Percentiles rank a stretch among this genome's conserved stretches.
phyloP scores from a whole-genome alignment of 2,329 filamentous ascomycete genomes.

The Didymella exigua region DNA sequence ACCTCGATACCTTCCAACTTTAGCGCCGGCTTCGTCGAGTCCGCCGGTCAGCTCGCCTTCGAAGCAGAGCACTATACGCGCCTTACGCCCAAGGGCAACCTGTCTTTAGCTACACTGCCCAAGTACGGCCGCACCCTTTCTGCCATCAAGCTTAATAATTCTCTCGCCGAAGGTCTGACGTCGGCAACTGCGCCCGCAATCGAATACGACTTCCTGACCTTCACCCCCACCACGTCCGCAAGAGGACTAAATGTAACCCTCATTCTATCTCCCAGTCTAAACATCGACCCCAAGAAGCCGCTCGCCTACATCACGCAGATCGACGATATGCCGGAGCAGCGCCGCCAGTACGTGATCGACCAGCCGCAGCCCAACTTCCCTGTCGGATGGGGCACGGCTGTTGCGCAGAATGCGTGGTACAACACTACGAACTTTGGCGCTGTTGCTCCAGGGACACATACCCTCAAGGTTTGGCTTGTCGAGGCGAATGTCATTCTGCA shows the following conservation, averaged over 20 bases:
- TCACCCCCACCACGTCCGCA: constrained; percentile 37
- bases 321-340: constrained; percentile 48
- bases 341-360: constrained; percentile 52
- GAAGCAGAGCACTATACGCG: constrained; percentile 49
- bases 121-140: constrained; percentile 47
- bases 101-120: constrained; percentile 39
- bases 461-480: constrained; percentile 53
- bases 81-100: constrained; percentile 31
- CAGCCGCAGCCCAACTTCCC: constrained; percentile 52
- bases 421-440: constrained; percentile 50
- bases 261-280: constrained; percentile 54
- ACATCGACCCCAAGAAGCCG: constrained; percentile 56
- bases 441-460: constrained; percentile 48
- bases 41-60: constrained; percentile 41
- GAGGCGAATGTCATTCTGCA: constrained; percentile 52
- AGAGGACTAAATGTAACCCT: constrained; percentile 49
- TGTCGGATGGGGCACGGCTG: constrained; percentile 56
- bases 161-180: constrained; percentile 36
- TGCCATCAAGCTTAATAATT: constrained; percentile 40
- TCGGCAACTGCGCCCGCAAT: constrained; percentile 38
- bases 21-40: constrained; percentile 45
- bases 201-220: constrained; percentile 48
- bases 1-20: constrained; percentile 41
- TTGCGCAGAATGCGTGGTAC: constrained; percentile 59
- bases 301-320: constrained; percentile 60